Base-by-base conservation (phyloP, 129 eudicot species). In the Flaveria bidentis region DNA sequence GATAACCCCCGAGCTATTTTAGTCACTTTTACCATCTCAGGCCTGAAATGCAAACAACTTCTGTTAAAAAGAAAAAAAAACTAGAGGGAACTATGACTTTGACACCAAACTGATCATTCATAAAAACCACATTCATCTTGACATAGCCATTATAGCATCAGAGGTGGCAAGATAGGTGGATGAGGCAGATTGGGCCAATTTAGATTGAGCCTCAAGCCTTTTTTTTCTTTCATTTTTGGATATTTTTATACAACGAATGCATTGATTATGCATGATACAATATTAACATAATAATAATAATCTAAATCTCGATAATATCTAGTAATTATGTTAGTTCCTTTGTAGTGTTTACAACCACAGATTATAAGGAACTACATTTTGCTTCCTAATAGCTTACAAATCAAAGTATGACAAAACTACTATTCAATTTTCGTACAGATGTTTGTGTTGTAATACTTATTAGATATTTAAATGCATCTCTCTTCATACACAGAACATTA, bases 31-130 rank as follows among this genome's bases (percentile, higher is more conserved):
- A 26, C 65, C 30, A 58, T 22, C 65, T 26, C 17, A 25, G 28
- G 5, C 67, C 67, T 61, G 67, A 61, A 61, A 61, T 4, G 17
- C 67, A 61, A 26, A 61, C 67, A 61, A 61, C 14, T 26, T 61
- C 30, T 30, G 44, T 61, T 42, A 61, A 61, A 25, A 25, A 5
- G 14, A 3, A 33, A 26, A 41, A 61, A 41, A 61, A 12, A 14
- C 18, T 42, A 13, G 13, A 13, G 5, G 39, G 66, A n/a, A 18
- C 2, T 0, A 3, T 20, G 13, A 6, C 3, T 6, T 56, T 20
- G 60, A 7, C 60, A 16, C 12, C 50, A 53, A n/a, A 16, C 11
- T 45, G 50, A 8, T 45, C 50, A 45, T 9, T 17, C 60, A 53
- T 23, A 4, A 36, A 36, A 36, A 36, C 41, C 41, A 0, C 41